These are phyloP conservation scores for Pseudogymnoascus verrucosus DNA, from an alignment of 2,329 filamentous ascomycete species.

Conservation along the genomic window DNA sequence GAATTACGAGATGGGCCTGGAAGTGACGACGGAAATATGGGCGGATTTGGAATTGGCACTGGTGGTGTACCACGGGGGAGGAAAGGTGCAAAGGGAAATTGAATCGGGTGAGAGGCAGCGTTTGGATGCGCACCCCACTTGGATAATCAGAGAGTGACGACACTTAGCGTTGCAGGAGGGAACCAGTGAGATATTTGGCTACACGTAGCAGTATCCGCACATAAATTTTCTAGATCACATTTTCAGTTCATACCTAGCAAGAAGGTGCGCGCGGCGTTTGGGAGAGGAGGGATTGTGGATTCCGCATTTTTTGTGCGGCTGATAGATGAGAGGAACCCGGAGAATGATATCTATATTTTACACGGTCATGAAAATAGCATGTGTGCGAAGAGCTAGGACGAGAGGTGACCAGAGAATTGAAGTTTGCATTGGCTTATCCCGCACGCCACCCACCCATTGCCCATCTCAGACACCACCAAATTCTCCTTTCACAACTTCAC, in stretches of 20 bases:
- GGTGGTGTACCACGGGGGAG: conserved; percentile 13
- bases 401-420: neutral
- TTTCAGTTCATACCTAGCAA: conserved; percentile 3
- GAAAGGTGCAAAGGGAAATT: conserved; percentile 8
- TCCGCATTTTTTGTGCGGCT: neutral
- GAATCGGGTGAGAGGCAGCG: neutral
- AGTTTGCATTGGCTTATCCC: neutral
- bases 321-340: neutral
- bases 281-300: neutral
- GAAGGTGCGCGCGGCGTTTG: neutral
- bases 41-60: conserved; percentile 24
- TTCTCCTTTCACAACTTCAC: neutral
- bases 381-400: neutral
- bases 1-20: conserved; percentile 57
- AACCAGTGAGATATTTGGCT: neutral
- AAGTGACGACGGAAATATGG: conserved; percentile 42
- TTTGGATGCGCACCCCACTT: neutral
- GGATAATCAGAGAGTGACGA: neutral
- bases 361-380: neutral
- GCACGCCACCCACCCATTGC: neutral
- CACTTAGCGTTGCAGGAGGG: neutral
- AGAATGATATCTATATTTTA: neutral
- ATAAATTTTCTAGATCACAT: conserved; percentile 4
- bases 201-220: neutral
- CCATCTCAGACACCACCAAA: neutral